Conservation (phyloP, 2,329 filamentous ascomycete species). For the Phaeosphaeriaceae sp. region DNA sequence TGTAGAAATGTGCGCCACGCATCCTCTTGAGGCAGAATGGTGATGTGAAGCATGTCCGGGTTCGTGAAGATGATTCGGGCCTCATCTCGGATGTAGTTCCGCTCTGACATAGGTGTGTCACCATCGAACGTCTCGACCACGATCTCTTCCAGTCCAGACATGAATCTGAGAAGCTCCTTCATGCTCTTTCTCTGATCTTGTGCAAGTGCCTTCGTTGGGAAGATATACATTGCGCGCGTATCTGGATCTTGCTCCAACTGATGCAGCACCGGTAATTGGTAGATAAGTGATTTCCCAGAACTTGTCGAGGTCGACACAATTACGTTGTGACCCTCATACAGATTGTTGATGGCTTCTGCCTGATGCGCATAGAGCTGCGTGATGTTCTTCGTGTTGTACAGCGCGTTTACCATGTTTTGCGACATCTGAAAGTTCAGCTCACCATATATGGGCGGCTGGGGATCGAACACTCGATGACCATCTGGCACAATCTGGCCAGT, state of each 20-base stretch:
- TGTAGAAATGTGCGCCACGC: conserved; percentile 88
- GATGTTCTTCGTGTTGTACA: conserved; percentile 91
- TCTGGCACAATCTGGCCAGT: conserved; percentile 90
- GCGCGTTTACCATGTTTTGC: conserved; percentile 90
- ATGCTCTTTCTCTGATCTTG: conserved; percentile 92
- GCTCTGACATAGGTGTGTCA: conserved; percentile 82
- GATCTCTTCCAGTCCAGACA: conserved; percentile 76
- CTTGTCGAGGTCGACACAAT: conserved; percentile 95
- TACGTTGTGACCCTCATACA: conserved; percentile 82
- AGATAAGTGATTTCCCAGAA: conserved; percentile 97
- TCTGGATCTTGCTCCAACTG: conserved; percentile 79
- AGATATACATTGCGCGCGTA: conserved; percentile 94
- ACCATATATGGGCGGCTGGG: conserved; percentile 80
- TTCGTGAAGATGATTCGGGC: conserved; percentile 96
- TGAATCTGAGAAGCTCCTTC: conserved; percentile 81
- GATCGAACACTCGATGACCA: conserved; percentile 88
- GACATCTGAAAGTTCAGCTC: conserved; percentile 86
- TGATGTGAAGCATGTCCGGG: conserved; percentile 96
- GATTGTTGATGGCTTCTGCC: conserved; percentile 87
- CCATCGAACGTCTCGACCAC: conserved; percentile 95
- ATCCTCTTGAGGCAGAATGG: conserved; percentile 90
- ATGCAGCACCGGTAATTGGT: conserved; percentile 90
- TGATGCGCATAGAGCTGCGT: conserved; percentile 89
- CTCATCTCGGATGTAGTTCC: conserved; percentile 83
- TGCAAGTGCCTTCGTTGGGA: conserved; percentile 94